These are phyloP conservation scores for Schizothecium vesticola DNA, from an alignment of 495 filamentous ascomycete genomes.

Conservation along the genomic window DNA sequence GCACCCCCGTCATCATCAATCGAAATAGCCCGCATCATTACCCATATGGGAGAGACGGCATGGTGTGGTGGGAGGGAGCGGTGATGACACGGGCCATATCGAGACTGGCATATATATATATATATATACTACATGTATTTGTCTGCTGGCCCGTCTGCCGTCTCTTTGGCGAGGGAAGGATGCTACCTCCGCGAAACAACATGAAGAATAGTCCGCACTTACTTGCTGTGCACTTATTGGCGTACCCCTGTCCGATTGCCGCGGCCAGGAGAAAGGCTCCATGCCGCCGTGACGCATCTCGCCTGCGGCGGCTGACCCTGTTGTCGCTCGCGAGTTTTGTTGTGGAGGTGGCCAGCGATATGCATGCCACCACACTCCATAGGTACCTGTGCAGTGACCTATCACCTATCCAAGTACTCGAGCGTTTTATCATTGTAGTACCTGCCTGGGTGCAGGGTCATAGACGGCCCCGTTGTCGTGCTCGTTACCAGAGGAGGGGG, in stretches of 20 bases:
- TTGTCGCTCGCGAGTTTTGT: neutral
- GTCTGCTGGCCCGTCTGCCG: neutral
- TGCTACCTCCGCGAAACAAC: neutral
- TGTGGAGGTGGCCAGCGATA: neutral
- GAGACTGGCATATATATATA: constrained; percentile 9
- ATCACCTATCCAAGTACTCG: neutral
- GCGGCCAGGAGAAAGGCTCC: neutral
- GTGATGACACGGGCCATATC: constrained; percentile 3
- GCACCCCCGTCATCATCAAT: constrained; percentile 4
- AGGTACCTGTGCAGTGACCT: no score
- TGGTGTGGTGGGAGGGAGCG: neutral
- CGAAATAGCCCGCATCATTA: constrained; percentile 17
- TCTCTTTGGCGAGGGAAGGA: neutral
- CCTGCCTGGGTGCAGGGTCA: neutral
- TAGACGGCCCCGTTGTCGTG: neutral
- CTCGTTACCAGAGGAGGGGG: no score
- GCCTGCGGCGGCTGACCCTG: neutral
- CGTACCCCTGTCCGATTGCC: neutral
- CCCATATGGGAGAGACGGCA: constrained; percentile 13
- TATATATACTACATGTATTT: neutral
- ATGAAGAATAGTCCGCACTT: neutral
- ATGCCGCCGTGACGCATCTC: neutral
- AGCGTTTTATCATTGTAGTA: neutral
- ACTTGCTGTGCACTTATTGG: no score
- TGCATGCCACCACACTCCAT: constrained; percentile 2